Evolutionary conservation across 306 rosid genomes (phyloP).

Genomic region (Castanospermum australe): DNA sequence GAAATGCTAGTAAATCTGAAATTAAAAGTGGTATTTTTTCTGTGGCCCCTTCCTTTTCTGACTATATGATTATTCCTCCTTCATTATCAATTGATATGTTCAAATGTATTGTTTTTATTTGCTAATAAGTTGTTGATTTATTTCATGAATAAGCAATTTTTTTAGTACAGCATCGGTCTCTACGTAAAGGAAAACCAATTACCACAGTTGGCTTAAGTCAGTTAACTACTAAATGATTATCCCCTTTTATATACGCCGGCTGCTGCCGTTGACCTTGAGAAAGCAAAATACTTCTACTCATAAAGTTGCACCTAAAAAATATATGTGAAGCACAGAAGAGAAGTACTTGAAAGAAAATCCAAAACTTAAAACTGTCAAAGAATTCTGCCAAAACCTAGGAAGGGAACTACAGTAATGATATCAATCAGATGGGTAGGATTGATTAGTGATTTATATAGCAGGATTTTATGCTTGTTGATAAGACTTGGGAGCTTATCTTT

Average conservation of each 20-base stretch:
- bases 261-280: background rate
- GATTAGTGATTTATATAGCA: constrained; percentile 8
- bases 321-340: background rate
- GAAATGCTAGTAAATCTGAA: constrained; percentile 84
- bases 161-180: background rate
- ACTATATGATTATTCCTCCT: background rate
- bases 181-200: background rate
- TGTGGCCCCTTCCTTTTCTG: background rate
- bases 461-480: background rate
- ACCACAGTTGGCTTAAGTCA: background rate
- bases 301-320: background rate
- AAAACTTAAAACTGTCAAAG: background rate
- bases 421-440: background rate
- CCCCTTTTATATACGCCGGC: background rate
- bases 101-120: constrained; percentile 11
- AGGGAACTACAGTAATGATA: background rate
- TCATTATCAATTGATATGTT: background rate
- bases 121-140: background rate
- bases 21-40: constrained; percentile 79
- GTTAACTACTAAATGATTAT: background rate
- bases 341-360: background rate
- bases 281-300: background rate
- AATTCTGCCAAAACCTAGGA: background rate
- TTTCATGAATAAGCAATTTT: background rate
- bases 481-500: background rate